phyloP scores from a whole-genome alignment of 108 stramenopile species.

The Stephanodiscus triporus region DNA sequence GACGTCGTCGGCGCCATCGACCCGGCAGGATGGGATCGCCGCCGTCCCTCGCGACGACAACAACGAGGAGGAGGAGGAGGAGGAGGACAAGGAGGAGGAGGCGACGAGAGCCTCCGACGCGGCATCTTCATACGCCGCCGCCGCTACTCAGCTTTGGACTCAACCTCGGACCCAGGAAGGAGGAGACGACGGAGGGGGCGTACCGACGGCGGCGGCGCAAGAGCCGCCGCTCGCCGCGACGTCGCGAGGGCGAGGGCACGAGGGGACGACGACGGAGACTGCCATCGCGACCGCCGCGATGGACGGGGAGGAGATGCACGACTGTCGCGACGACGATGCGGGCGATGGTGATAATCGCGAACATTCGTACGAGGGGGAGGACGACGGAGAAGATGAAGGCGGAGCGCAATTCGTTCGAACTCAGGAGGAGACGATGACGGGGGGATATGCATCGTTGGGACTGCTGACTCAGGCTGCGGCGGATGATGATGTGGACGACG shows the following conservation, averaged over 20 bases:
- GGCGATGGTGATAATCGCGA: not conserved
- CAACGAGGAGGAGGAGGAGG: too few species aligned
- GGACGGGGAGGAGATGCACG: not conserved
- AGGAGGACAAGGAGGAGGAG: too few species aligned
- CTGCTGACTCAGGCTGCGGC: slow-evolving; percentile 5
- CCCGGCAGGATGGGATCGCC: not conserved
- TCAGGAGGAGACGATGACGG: not conserved
- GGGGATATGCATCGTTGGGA: not conserved
- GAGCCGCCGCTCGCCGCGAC: too few species aligned
- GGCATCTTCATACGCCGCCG: too few species aligned
- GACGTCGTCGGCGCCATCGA: too few species aligned
- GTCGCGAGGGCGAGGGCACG: too few species aligned
- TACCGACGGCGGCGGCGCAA: too few species aligned
- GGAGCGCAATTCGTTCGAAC: not conserved
- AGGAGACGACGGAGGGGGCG: too few species aligned
- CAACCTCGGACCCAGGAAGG: too few species aligned
- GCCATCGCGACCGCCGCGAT: not conserved
- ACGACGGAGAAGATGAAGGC: not conserved
- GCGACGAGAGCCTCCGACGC: too few species aligned
- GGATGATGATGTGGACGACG: not conserved
- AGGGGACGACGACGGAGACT: not conserved
- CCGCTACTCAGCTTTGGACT: too few species aligned
- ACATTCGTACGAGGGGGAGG: not conserved
- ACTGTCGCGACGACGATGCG: not conserved
- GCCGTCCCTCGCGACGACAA: too few species aligned